Conservation (phyloP, 306 rosid species). For the Urtica urens region DNA sequence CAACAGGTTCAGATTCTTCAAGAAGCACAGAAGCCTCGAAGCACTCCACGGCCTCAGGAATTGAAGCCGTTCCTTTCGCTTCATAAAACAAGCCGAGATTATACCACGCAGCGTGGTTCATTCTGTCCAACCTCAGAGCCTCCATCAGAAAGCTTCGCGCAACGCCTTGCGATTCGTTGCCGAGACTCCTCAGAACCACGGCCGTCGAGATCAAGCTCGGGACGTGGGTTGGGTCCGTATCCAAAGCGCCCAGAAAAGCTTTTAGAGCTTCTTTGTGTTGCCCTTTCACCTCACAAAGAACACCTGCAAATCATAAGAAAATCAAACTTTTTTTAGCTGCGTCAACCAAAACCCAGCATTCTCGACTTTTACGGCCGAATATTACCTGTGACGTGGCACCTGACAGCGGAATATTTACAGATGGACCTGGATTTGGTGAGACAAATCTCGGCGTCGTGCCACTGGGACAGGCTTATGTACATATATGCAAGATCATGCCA, state of each 20-base stretch:
- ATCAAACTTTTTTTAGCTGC: too few relatives aligned
- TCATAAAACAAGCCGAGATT: slow-evolving; percentile 64
- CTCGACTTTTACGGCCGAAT: too few relatives aligned
- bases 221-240: slow-evolving; percentile 54
- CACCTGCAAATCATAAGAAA: slow-evolving; percentile 46
- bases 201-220: slow-evolving; percentile 63
- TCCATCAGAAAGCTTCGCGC: slow-evolving; percentile 59
- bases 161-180: slow-evolving; percentile 23
- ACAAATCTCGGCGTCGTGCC: slow-evolving; percentile 75
- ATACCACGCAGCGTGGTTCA: slow-evolving; percentile 67
- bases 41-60: slow-evolving; percentile 62
- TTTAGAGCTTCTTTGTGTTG: slow-evolving; percentile 53
- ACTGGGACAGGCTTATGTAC: slow-evolving; percentile 52
- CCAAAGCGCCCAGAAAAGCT: slow-evolving; percentile 46
- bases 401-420: slow-evolving; percentile 40
- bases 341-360: too few relatives aligned
- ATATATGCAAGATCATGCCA: slow-evolving; percentile 79
- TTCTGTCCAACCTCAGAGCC: slow-evolving; percentile 49
- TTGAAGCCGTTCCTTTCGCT: slow-evolving; percentile 35
- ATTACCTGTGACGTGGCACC: slow-evolving; percentile 67
- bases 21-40: slow-evolving; percentile 67
- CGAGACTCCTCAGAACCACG: slow-evolving; percentile 33
- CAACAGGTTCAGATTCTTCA: slow-evolving; percentile 73
- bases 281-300: slow-evolving; percentile 52
- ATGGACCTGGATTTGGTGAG: slow-evolving; percentile 64